phyloP scores from a whole-genome alignment of 768 basidiomycete genomes.

The Lactarius psammicola region DNA sequence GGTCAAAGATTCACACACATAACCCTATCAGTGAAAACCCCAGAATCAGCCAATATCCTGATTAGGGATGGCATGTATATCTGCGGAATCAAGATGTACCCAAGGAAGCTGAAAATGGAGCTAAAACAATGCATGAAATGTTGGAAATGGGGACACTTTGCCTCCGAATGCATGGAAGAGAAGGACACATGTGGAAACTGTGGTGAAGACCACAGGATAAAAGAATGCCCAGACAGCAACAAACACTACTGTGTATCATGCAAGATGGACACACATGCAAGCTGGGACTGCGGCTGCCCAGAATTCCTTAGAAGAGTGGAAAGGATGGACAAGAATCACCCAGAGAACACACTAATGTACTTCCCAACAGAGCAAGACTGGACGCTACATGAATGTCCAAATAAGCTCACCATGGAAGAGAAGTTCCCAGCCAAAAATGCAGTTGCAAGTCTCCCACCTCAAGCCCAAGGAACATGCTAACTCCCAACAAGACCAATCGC shows the following conservation, averaged over 20 bases:
- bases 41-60: too few species aligned
- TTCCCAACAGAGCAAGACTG: constrained; percentile 29
- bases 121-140: too few species aligned
- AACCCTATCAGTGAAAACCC: too few species aligned
- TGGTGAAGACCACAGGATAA: constrained; percentile 27
- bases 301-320: not conserved
- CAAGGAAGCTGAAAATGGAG: too few species aligned
- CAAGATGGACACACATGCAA: not conserved
- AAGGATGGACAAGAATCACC: constrained; percentile 7
- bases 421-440: not conserved
- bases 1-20: too few species aligned
- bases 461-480: too few species aligned
- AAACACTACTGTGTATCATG: not conserved
- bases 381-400: constrained; percentile 11
- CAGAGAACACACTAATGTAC: constrained; percentile 28
- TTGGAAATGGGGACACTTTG: constrained; percentile 17
- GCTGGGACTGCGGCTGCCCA: constrained; percentile 18
- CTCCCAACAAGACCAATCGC: too few species aligned
- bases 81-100: too few species aligned
- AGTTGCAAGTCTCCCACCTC: not conserved
- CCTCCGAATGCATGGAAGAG: not conserved
- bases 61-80: too few species aligned
- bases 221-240: constrained; percentile 7
- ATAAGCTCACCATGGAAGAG: not conserved
- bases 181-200: constrained; percentile 20